Conservation (phyloP, 2,329 filamentous ascomycete species). For the Fusarium pseudonygamai region DNA sequence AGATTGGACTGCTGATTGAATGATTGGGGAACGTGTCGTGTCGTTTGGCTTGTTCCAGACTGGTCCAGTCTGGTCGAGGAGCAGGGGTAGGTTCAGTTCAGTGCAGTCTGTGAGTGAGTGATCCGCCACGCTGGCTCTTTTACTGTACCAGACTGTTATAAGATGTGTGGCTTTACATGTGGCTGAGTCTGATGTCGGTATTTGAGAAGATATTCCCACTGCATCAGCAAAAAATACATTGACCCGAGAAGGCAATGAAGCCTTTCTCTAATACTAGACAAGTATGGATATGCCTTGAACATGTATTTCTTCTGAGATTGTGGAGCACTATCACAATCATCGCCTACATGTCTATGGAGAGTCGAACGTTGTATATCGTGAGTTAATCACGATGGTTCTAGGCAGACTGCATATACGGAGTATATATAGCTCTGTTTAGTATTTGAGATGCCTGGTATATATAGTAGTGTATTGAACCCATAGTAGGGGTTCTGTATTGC, state of each 20-base stretch:
- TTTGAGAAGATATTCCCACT: background rate
- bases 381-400: background rate
- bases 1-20: constrained; percentile 22
- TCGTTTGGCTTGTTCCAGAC: constrained; percentile 36
- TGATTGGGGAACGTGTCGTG: constrained; percentile 29
- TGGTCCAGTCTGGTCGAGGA: constrained; percentile 1
- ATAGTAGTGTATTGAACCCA: too few relatives aligned
- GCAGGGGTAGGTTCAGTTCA: background rate
- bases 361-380: too few relatives aligned
- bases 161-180: constrained; percentile 16
- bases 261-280: background rate
- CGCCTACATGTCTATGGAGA: too few relatives aligned
- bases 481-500: background rate
- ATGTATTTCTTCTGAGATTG: background rate
- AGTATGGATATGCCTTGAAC: background rate
- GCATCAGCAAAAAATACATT: background rate
- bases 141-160: constrained; percentile 2
- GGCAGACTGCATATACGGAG: too few relatives aligned
- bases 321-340: background rate
- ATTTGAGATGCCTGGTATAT: background rate
- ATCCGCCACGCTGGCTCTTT: constrained; percentile 38
- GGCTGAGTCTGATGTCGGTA: background rate
- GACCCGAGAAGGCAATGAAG: too few relatives aligned
- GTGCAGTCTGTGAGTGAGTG: background rate
- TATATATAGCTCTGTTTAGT: background rate